Percentiles rank a stretch among this genome's conserved stretches.
Conservation (phyloP, 768 basidiomycete genomes). For the Candolleomyces efflorescens region DNA sequence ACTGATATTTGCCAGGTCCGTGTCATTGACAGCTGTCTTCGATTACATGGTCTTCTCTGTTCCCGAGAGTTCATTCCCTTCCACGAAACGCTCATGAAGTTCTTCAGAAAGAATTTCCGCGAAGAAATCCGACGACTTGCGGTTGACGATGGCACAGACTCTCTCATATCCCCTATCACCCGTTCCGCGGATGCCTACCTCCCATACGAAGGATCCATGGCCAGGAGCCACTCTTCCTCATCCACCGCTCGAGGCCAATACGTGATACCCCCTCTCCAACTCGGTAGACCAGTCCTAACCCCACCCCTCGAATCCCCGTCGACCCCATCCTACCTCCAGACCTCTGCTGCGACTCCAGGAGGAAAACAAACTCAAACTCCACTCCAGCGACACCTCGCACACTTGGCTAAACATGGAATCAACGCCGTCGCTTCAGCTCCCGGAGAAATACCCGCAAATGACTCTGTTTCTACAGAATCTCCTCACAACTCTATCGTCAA, state of each 20-base stretch:
- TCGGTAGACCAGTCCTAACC: conserved; percentile 41
- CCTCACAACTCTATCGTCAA: conserved; percentile 75
- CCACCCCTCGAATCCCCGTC: conserved; percentile 38
- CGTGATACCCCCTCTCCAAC: conserved; percentile 49
- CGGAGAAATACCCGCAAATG: conserved; percentile 54
- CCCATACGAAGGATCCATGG: conserved; percentile 49
- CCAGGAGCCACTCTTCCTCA: conserved; percentile 42
- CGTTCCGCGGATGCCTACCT: conserved; percentile 39
- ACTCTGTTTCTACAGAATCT: conserved; percentile 54
- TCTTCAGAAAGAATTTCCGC: conserved; percentile 80
- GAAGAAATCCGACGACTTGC: conserved; percentile 76
- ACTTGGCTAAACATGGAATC: conserved; percentile 79
- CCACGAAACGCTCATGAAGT: conserved; percentile 83
- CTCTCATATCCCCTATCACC: conserved; percentile 17
- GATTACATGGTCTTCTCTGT: conserved; percentile 78
- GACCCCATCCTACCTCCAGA: conserved; percentile 15
- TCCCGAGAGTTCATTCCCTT: conserved; percentile 88
- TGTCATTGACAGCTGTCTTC: conserved; percentile 79
- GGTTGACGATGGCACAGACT: conserved; percentile 38
- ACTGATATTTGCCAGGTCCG: conserved; percentile 45
- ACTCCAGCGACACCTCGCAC: conserved; percentile 75
- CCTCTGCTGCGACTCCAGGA: conserved; percentile 20
- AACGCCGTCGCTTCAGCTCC: conserved; percentile 78
- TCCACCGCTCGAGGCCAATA: conserved; percentile 38
- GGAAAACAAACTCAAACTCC: conserved; percentile 73